These are phyloP conservation scores for Tetracentron sinense DNA, from an alignment of 164 flowering plant genomes.

Conservation along the genomic window DNA sequence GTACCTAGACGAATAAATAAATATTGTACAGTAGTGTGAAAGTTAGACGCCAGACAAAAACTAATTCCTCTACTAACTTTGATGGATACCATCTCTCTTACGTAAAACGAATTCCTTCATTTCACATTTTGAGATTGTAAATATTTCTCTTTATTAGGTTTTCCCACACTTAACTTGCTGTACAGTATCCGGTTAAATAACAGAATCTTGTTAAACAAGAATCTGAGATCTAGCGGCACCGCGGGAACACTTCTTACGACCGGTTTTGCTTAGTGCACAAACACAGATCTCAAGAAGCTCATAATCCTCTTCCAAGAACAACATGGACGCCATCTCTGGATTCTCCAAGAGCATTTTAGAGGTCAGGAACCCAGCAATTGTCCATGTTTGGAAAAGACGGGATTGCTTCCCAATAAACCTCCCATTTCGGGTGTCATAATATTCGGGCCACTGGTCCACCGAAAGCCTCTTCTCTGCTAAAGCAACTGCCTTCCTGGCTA, in stretches of 20 bases:
- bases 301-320: slow-evolving; percentile 72
- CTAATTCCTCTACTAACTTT: background rate
- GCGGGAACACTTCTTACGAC: slow-evolving; percentile 56
- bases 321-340: slow-evolving; percentile 52
- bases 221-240: slow-evolving; percentile 59
- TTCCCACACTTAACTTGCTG: background rate
- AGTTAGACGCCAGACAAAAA: background rate
- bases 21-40: background rate
- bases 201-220: slow-evolving; percentile 26
- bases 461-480: slow-evolving; percentile 53
- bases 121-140: slow-evolving; percentile 1
- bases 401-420: slow-evolving; percentile 68
- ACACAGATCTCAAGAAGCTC: slow-evolving; percentile 76
- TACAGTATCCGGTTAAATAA: slow-evolving; percentile 1
- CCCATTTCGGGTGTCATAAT: slow-evolving; percentile 61
- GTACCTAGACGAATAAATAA: background rate
- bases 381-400: slow-evolving; percentile 74
- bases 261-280: slow-evolving; percentile 48
- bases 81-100: background rate
- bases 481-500: slow-evolving; percentile 54
- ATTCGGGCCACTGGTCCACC: slow-evolving; percentile 67
- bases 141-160: background rate
- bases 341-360: slow-evolving; percentile 68
- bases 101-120: background rate
- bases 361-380: slow-evolving; percentile 70